These are phyloP conservation scores for Cytospora schulzeri DNA, from an alignment of 2,329 filamentous ascomycete genomes.

Conservation along the genomic window DNA sequence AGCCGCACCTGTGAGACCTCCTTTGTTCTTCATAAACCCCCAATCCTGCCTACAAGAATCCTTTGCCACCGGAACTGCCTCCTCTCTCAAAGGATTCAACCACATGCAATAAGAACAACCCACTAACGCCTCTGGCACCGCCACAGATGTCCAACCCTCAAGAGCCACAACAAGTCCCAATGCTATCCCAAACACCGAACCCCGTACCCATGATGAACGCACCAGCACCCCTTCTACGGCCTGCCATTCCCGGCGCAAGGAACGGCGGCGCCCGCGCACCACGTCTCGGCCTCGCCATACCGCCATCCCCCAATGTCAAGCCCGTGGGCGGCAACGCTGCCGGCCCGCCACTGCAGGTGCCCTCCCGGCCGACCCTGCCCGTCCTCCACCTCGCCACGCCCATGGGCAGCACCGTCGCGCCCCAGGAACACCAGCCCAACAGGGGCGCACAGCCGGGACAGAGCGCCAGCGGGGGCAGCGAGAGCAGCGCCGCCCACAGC, in stretches of 20 bases:
- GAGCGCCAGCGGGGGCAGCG: conserved; percentile 76
- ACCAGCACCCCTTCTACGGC: conserved; percentile 78
- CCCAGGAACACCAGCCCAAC: conserved; percentile 65
- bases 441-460: conserved; percentile 58
- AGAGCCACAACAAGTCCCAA: conserved; percentile 19
- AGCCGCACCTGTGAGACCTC: conserved; percentile 22
- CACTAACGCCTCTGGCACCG: conserved; percentile 8
- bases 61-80: conserved; percentile 3
- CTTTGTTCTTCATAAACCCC: neutral
- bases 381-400: conserved; percentile 84
- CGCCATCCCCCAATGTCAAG: conserved; percentile 80
- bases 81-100: neutral
- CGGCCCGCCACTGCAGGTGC: conserved; percentile 37
- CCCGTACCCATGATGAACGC: conserved; percentile 62
- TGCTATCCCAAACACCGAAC: conserved; percentile 36
- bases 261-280: conserved; percentile 67
- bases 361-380: conserved; percentile 67
- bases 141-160: conserved; percentile 20
- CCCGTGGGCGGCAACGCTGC: conserved; percentile 58
- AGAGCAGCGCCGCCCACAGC: conserved; percentile 77
- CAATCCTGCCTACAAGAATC: neutral
- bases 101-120: neutral
- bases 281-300: conserved; percentile 85
- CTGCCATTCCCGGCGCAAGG: conserved; percentile 74
- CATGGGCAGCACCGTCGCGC: conserved; percentile 75